These are phyloP conservation scores for Sarocladiaceae sp. DNA, from an alignment of 2,329 filamentous ascomycete genomes.

Conservation along the genomic window DNA sequence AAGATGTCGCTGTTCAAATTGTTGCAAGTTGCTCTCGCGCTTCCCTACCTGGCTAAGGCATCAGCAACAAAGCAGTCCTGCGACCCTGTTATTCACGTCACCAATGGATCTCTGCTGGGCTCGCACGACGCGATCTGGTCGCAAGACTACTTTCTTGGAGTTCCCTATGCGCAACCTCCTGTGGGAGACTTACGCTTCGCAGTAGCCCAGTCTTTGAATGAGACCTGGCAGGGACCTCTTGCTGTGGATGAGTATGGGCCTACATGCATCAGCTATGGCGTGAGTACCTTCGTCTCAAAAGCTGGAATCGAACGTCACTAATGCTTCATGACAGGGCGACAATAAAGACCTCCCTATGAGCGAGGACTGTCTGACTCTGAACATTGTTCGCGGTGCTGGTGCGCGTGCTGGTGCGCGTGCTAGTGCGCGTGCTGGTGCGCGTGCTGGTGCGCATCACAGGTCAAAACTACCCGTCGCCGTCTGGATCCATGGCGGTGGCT, in stretches of 20 bases:
- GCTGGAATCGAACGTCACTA: too few relatives aligned
- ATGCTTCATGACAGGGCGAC: too few relatives aligned
- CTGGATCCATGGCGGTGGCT: slow-evolving; percentile 34
- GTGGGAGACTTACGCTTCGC: slow-evolving; percentile 44
- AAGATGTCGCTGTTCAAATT: too few relatives aligned
- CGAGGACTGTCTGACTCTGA: slow-evolving; percentile 30
- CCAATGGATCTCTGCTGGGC: slow-evolving; percentile 23
- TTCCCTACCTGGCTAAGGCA: too few relatives aligned
- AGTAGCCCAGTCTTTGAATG: slow-evolving; percentile 30
- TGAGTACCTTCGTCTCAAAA: slow-evolving; percentile 9
- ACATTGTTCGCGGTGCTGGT: slow-evolving; percentile 30
- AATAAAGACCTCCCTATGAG: slow-evolving; percentile 24
- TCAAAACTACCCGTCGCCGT: slow-evolving; percentile 20
- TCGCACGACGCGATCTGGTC: slow-evolving; percentile 26
- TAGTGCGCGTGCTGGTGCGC: background rate
- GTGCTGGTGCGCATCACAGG: background rate
- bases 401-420: background rate
- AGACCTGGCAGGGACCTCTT: too few relatives aligned
- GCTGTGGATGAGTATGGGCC: slow-evolving; percentile 11
- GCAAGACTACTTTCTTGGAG: slow-evolving; percentile 36
- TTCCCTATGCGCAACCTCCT: slow-evolving; percentile 55
- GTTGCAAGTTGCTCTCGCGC: too few relatives aligned
- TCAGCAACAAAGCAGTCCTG: too few relatives aligned
- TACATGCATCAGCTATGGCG: background rate
- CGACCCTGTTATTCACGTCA: slow-evolving; percentile 13